These are phyloP conservation scores for Sporothrix euskadiensis DNA, from an alignment of 2,329 filamentous ascomycete genomes.

Conservation along the genomic window DNA sequence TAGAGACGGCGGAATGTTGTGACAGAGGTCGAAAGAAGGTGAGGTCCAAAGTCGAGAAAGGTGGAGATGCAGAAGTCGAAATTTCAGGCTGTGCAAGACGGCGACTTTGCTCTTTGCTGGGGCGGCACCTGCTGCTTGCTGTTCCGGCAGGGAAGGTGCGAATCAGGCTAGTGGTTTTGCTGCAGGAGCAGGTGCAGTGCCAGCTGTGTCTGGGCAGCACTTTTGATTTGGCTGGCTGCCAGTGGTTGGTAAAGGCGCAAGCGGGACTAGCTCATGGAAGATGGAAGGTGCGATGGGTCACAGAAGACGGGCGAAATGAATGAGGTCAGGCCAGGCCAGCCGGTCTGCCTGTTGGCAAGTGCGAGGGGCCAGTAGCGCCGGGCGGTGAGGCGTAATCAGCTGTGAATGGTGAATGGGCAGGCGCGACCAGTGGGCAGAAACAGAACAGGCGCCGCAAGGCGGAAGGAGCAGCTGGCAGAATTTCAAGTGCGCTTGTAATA, in stretches of 20 bases:
- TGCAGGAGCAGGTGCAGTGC: background rate
- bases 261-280: too few species aligned
- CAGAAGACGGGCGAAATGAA: slow-evolving; percentile 4
- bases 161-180: slow-evolving; percentile 8
- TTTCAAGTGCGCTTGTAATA: too few species aligned
- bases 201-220: background rate
- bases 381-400: slow-evolving; percentile 17
- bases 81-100: slow-evolving; percentile 24
- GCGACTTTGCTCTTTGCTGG: background rate
- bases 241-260: background rate
- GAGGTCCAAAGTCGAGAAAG: slow-evolving; percentile 6
- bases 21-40: background rate
- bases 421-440: background rate
- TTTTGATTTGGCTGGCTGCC: background rate
- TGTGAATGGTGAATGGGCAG: slow-evolving; percentile 6
- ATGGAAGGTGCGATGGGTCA: background rate
- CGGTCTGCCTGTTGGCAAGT: background rate
- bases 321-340: slow-evolving; percentile 16
- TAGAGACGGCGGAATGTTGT: background rate
- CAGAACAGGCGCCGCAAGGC: slow-evolving; percentile 1
- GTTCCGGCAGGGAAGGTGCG: slow-evolving; percentile 4
- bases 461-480: background rate
- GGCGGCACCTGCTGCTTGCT: slow-evolving; percentile 1
- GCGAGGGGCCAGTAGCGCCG: background rate
- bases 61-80: slow-evolving; percentile 22